Percentiles rank a stretch among this genome's conserved stretches.
phyloP scores from a whole-genome alignment of 2,329 filamentous ascomycete species.

The Monilinia laxa region DNA sequence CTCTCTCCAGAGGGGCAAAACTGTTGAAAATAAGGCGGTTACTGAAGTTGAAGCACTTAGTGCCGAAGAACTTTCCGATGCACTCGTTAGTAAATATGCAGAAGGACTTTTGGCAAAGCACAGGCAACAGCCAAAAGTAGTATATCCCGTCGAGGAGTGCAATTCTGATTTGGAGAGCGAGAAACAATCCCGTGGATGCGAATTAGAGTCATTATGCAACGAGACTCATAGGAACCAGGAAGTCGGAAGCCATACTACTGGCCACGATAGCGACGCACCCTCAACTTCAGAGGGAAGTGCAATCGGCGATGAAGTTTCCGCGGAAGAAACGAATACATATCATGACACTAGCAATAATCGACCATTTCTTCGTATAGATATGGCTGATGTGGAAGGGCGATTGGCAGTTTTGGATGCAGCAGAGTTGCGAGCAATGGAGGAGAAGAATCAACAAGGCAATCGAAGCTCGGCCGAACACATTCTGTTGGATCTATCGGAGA shows the following conservation, averaged over 20 bases:
- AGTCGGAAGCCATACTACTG: not conserved
- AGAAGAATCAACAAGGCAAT: not conserved
- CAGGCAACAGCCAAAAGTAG: not conserved
- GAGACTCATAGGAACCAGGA: not conserved
- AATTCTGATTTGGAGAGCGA: not conserved
- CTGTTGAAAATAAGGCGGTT: not conserved
- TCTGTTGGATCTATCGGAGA: not conserved
- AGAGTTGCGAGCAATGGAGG: not conserved
- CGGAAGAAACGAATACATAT: not conserved
- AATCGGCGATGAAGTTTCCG: not conserved
- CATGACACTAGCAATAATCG: not conserved
- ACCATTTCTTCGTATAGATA: not conserved
- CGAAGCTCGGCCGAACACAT: not conserved
- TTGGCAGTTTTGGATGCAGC: conserved; percentile 6
- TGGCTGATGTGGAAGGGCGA: not conserved
- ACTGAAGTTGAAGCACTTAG: not conserved
- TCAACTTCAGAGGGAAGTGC: not conserved
- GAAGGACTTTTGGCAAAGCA: not conserved
- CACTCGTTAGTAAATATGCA: not conserved
- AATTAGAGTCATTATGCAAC: not conserved
- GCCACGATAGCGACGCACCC: not conserved
- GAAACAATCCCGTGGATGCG: not conserved
- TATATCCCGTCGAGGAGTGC: not conserved
- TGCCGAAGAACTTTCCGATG: not conserved
- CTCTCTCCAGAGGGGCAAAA: not conserved